Base-by-base conservation (phyloP, 257 asterid species). In the Thymus quinquecostatus region DNA sequence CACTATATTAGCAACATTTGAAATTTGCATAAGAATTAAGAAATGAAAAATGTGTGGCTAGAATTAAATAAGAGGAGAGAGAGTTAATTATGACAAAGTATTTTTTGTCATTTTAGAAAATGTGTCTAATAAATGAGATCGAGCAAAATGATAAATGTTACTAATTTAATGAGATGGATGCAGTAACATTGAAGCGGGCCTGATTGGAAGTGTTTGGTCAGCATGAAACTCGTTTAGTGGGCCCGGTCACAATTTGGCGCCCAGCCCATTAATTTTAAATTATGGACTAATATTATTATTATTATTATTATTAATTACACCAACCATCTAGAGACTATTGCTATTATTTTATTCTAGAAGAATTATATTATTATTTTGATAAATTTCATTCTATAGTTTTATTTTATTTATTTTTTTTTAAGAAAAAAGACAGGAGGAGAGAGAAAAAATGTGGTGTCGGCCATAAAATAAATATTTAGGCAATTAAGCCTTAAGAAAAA, bases 371-470 rank as follows among this genome's bases (percentile, higher is more conserved):
- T 44, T 11, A 1, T 7, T 2, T 43, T 43, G 2, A 3, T 10
- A 43, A 6, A 43, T 2, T 43, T 33, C 10, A 41, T 33, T 32
- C 3, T 5, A 57, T 38, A 38, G 3, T 7, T 57, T 1, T 6
- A 5, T n/a, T n/a, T 48, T 48, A 48, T 49, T 49, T 29, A 11
- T 4, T 10, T 5, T 4, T 5, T 32, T 27, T 2, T 3, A 1
- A 10, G 0, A 8, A 33, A 56, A 70, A 70, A 21, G 4, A n/a
- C 4, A 21, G 62, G 78, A 74, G 1, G 76, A 1, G 80, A 65
- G 57, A 9, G 64, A 33, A 65, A 75, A 76, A 74, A 82, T 68
- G 62, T 60, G 86, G 60, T 85, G 93, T 87, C 90, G 85, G 91
- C 87, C 87, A 85, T 49, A 33, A 57, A 56, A 33, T 41, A 5